Conservation (phyloP, 768 basidiomycete genomes). For the Calocera viscosa region DNA sequence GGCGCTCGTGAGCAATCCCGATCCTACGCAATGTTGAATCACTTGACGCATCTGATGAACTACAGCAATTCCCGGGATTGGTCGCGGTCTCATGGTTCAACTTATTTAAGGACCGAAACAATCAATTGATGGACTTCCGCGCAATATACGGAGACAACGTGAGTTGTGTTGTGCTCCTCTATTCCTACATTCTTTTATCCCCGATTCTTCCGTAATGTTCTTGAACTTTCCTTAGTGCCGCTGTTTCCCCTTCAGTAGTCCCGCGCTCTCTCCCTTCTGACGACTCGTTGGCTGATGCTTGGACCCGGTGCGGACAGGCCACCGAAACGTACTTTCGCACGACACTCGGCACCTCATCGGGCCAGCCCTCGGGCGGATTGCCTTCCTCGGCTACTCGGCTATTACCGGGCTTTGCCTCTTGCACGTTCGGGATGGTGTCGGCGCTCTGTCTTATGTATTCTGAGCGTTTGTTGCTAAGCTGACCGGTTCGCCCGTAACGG, state of each 20-base stretch:
- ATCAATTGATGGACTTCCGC: neutral
- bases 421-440: neutral
- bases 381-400: neutral
- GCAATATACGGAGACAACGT: neutral
- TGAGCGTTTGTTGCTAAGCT: neutral
- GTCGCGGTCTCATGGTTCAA: neutral
- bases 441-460: neutral
- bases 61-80: neutral
- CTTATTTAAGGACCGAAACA: neutral
- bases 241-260: too few species aligned
- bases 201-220: too few species aligned
- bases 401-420: neutral
- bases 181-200: too few species aligned
- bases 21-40: neutral
- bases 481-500: neutral
- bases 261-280: neutral
- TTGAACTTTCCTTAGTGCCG: too few species aligned
- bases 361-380: neutral
- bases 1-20: neutral
- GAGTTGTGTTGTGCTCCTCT: neutral
- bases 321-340: neutral
- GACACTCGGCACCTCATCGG: neutral
- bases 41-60: neutral
- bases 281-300: neutral
- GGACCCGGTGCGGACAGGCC: neutral